Conservation (phyloP, 305 asterid genomes). For the Solanum hybrid region DNA sequence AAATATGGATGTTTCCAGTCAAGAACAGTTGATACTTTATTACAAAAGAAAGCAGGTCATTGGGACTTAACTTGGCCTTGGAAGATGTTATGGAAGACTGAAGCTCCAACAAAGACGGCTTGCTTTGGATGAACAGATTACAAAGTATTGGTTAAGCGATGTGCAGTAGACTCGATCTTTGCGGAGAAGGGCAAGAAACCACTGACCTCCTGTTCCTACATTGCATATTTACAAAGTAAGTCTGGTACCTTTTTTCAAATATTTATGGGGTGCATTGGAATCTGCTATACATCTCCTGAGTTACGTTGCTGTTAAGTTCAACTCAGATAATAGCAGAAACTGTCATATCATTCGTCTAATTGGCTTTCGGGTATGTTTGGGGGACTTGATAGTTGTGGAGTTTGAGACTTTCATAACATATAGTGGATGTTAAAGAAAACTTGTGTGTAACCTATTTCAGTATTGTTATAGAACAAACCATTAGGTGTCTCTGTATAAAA, state of each 20-base stretch:
- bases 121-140: neutral
- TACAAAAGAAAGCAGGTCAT: neutral
- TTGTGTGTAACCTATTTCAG: neutral
- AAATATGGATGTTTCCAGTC: neutral
- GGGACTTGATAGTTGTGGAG: neutral
- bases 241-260: neutral
- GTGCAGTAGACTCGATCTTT: neutral
- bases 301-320: neutral
- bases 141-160: neutral
- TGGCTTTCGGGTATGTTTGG: neutral
- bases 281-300: neutral
- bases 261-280: neutral
- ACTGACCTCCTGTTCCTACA: neutral
- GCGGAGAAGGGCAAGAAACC: neutral
- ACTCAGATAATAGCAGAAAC: neutral
- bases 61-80: neutral
- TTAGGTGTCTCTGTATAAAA: neutral
- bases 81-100: neutral
- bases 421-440: neutral
- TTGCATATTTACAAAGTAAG: neutral
- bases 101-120: neutral
- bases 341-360: neutral
- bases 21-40: neutral
- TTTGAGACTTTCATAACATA: neutral
- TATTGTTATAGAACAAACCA: neutral